A percentile compares a stretch with the other conserved stretches of the same genome.
Evolutionary conservation across 2,329 filamentous ascomycete species (phyloP).

Genomic region (Emmonsiellopsis sp.): DNA sequence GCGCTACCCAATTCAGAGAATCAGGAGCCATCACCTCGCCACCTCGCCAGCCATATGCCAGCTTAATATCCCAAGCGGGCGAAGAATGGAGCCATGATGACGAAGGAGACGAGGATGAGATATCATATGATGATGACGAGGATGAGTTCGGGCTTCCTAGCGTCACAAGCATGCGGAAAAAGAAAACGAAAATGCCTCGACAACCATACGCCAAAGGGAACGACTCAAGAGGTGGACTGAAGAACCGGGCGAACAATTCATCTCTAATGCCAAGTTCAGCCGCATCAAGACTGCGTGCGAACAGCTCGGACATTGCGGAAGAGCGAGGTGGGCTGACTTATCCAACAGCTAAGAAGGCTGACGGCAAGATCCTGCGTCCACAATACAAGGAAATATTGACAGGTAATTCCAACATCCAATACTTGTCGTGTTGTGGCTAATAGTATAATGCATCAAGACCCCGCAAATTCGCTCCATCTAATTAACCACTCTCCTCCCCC

Average conservation of each 20-base stretch:
- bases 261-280: conserved; percentile 6
- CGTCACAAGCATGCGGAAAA: conserved; percentile 80
- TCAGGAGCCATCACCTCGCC: conserved; percentile 34
- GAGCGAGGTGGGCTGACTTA: conserved; percentile 77
- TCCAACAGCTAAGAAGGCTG: conserved; percentile 76
- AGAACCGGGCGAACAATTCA: conserved; percentile 5
- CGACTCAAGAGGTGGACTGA: not conserved
- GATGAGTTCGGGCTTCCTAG: conserved; percentile 94
- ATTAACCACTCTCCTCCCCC: conserved; percentile 78
- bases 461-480: conserved; percentile 87
- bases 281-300: conserved; percentile 53
- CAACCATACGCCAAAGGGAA: not conserved
- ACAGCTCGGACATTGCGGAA: conserved; percentile 90
- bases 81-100: conserved; percentile 74
- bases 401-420: conserved; percentile 36
- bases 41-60: conserved; percentile 66
- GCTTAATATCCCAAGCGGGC: conserved; percentile 71
- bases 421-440: conserved; percentile 5
- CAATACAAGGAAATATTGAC: conserved; percentile 95
- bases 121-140: conserved; percentile 76
- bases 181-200: conserved; percentile 23
- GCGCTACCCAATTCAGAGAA: conserved; percentile 44
- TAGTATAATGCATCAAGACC: conserved; percentile 39
- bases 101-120: conserved; percentile 61
- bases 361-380: conserved; percentile 90